Evolutionary conservation across 2,329 filamentous ascomycete genomes (phyloP).

Genomic region (Pezicula neosporulosa): DNA sequence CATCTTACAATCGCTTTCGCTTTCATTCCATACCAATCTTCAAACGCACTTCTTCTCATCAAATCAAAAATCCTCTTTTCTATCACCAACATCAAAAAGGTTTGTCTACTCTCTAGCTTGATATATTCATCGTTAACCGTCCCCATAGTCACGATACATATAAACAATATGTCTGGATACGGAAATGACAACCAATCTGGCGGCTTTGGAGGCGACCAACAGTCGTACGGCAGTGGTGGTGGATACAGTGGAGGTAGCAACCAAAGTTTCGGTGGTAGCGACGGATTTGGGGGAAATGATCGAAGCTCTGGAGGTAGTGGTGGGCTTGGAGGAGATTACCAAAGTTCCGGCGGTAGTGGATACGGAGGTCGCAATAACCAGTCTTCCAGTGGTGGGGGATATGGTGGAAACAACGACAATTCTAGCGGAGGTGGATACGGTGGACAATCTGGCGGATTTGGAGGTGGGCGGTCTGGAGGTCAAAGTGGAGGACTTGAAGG

Average conservation of each 20-base stretch:
- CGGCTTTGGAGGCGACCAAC: no score
- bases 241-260: neutral
- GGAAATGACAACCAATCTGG: neutral
- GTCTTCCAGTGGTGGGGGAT: neutral
- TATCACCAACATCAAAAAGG: no score
- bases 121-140: no score
- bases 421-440: neutral
- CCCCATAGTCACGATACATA: neutral
- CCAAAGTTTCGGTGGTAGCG: neutral
- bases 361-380: constrained; percentile 1
- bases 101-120: no score
- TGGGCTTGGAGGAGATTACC: neutral
- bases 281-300: neutral
- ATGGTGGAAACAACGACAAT: neutral
- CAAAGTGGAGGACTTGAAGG: constrained; percentile 2
- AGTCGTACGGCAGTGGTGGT: no score
- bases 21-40: no score
- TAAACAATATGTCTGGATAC: constrained; percentile 1
- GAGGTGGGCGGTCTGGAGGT: neutral
- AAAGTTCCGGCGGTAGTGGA: neutral
- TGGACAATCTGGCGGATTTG: constrained; percentile 1
- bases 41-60: no score
- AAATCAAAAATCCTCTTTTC: no score
- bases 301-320: neutral
- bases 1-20: no score